Evolutionary conservation across 179 eudicot species (phyloP), one percentile per base, ranked within the genome.

Genomic region (Beta macrorhiza): DNA sequence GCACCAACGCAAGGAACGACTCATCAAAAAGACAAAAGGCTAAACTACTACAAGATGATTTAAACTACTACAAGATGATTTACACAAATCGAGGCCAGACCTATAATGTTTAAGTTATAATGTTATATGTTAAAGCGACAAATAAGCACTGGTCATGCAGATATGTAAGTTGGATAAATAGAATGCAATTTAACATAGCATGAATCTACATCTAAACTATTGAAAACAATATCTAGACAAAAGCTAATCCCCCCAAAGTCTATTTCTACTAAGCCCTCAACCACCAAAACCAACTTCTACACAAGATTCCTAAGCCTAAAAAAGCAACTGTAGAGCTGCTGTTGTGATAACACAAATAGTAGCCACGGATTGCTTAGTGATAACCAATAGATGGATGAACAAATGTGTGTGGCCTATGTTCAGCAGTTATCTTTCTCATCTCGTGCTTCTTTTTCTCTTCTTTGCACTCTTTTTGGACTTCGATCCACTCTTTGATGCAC

Each of bases 391-490:
- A 72, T 49, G n/a, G 53, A 70, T 58, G 15, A 47, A 71, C 76
- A 44, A 79, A 78, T 78, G 37, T 67, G 37, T 67, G 75, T 67
- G 59, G 79, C 68, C 53, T 49, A 9, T 49, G 9, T 16, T 61
- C 17, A 37, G 22, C 16, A 19, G 57, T 75, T 6, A 8, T 25
- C 69, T 65, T 65, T 20, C 59, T 80, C 81, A 84, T 76, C 59
- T 82, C 1, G 47, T 55, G 42, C 79, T 45, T 61, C 85, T 44
- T 73, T 90, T 89, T 85, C 90, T 80, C 86, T 86, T 89, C 76
- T 85, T 79, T 56, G 80, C 86, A 78, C 47, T 82, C 77, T 85
- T 87, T 53, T 78, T 85, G 58, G 84, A 84, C 87, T 87, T 91
- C 8, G 88, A 75, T 56, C 81, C 45, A 79, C 68, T 80, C 42